Conservation (phyloP, 2,329 filamentous ascomycete genomes). For the Colletotrichum falcatum region DNA sequence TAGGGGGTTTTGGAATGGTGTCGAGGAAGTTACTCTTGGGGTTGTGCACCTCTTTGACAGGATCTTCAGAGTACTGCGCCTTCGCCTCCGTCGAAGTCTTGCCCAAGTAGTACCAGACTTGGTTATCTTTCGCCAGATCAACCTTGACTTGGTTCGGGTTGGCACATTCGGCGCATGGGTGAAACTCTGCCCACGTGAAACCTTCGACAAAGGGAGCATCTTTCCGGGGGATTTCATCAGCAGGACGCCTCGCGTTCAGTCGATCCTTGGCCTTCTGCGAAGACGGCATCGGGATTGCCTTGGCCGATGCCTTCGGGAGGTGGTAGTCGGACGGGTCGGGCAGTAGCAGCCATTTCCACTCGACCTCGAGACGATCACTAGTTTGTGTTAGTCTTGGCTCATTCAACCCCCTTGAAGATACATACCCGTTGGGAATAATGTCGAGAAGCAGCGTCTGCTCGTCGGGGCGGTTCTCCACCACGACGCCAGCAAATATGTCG, state of each 20-base stretch:
- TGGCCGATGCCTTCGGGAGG: constrained; percentile 79
- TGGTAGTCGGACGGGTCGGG: constrained; percentile 77
- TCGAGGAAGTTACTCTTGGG: constrained; percentile 79
- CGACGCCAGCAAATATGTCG: constrained; percentile 90
- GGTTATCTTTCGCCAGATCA: constrained; percentile 76
- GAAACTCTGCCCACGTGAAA: constrained; percentile 84
- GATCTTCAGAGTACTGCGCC: constrained; percentile 90
- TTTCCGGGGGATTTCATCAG: constrained; percentile 72
- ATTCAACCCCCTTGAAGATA: constrained; percentile 43
- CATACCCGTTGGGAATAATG: constrained; percentile 85
- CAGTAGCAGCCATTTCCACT: constrained; percentile 87
- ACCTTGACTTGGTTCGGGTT: constrained; percentile 76
- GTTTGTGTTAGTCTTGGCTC: constrained; percentile 54
- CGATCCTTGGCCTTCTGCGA: constrained; percentile 73
- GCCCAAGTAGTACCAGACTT: constrained; percentile 91
- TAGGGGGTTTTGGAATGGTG: constrained; percentile 68
- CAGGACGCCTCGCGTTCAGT: constrained; percentile 73
- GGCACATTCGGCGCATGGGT: constrained; percentile 64
- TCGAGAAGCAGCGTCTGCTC: constrained; percentile 85
- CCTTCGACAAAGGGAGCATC: constrained; percentile 76
- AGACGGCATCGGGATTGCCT: constrained; percentile 77
- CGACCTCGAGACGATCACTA: constrained; percentile 80
- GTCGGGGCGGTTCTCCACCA: constrained; percentile 82
- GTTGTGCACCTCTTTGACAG: constrained; percentile 69
- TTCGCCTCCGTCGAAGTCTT: constrained; percentile 89